Conservation (phyloP, 306 rosid species). For the Citrullus colocynthis region DNA sequence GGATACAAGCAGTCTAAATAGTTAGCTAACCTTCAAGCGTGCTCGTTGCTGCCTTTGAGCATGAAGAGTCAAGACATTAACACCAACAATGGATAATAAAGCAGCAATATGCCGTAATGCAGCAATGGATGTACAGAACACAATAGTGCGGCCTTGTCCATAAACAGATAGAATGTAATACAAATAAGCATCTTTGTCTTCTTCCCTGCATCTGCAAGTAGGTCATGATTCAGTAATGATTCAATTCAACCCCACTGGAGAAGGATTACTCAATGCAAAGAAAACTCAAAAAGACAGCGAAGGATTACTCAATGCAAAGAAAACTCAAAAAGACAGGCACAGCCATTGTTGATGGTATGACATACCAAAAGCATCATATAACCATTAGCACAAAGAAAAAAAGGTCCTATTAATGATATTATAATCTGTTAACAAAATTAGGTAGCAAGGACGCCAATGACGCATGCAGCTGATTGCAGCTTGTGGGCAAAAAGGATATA, state of each 20-base stretch:
- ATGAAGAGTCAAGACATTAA: conserved; percentile 68
- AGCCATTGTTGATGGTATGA: neutral
- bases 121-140: conserved; percentile 82
- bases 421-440: neutral
- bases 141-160: conserved; percentile 86
- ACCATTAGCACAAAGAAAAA: neutral
- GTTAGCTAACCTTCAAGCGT: conserved; percentile 61
- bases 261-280: neutral
- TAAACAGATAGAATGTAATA: conserved; percentile 76
- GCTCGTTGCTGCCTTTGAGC: conserved; percentile 91
- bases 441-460: neutral
- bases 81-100: conserved; percentile 60
- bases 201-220: conserved; percentile 77
- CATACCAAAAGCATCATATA: neutral
- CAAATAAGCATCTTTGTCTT: conserved; percentile 83
- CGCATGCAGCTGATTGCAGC: neutral
- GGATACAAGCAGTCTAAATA: neutral
- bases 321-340: neutral
- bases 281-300: neutral
- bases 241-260: neutral
- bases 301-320: neutral
- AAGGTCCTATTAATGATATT: neutral
- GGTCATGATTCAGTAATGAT: conserved; percentile 16
- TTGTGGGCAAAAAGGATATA: neutral
- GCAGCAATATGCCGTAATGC: conserved; percentile 85